Conservation (phyloP, 2,329 filamentous ascomycete species). For the Zymoseptoria brevis region DNA sequence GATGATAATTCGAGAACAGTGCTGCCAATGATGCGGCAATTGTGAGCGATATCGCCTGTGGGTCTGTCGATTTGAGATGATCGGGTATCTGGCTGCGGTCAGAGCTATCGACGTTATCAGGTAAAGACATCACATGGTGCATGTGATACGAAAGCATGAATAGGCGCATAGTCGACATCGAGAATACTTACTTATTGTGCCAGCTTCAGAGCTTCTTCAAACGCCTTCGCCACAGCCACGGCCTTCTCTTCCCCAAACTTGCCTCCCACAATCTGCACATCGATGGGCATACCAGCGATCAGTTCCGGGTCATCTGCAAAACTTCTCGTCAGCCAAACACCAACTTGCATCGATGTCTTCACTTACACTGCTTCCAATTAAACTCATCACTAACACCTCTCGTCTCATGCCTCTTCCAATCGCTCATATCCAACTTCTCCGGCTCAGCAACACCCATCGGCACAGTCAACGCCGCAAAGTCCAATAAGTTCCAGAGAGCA, state of each 20-base stretch:
- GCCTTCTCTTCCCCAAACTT: conserved; percentile 18
- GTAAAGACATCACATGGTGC: background rate
- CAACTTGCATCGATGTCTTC: background rate
- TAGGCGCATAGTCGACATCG: background rate
- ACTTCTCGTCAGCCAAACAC: background rate
- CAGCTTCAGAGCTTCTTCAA: conserved; percentile 7
- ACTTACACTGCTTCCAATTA: conserved; percentile 9
- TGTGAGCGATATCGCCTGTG: background rate
- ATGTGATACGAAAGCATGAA: background rate
- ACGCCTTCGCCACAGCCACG: conserved; percentile 13
- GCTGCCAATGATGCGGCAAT: background rate
- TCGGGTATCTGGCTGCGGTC: background rate
- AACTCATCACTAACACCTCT: conserved; percentile 1
- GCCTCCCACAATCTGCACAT: conserved; percentile 16
- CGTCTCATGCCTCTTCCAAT: conserved; percentile 2
- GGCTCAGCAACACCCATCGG: too few species aligned
- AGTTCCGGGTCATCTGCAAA: conserved; percentile 9
- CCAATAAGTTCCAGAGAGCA: conserved; percentile 15
- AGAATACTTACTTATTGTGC: too few species aligned
- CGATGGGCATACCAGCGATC: conserved; percentile 15
- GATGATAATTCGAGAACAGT: background rate
- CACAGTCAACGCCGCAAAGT: too few species aligned
- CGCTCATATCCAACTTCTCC: too few species aligned
- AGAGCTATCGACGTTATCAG: background rate
- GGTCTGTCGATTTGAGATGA: background rate